Conservation (phyloP, 352 stramenopile genomes). For the Phytopythium ostracodes region DNA sequence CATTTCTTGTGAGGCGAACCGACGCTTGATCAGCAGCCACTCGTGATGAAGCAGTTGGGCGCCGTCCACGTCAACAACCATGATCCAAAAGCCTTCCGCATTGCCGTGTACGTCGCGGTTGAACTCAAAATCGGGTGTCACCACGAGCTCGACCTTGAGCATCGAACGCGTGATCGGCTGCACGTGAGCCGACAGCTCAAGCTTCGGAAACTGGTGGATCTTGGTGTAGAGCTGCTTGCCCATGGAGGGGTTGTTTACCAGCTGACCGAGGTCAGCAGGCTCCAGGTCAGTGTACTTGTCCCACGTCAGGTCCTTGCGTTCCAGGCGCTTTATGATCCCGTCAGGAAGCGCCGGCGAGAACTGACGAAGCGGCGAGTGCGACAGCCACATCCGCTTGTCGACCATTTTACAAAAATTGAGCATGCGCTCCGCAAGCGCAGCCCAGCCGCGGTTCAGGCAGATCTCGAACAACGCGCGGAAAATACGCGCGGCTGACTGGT, state of each 20-base stretch:
- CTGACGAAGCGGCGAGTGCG: conserved; percentile 96
- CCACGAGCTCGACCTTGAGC: conserved; percentile 94
- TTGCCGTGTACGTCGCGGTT: conserved; percentile 96
- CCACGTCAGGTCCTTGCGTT: conserved; percentile 99
- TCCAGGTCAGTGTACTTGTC: conserved; percentile 97
- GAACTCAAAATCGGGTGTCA: conserved; percentile 98
- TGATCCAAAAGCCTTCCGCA: conserved; percentile 95
- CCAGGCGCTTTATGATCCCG: conserved; percentile 95
- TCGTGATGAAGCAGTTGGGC: conserved; percentile 99
- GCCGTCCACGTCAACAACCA: conserved; percentile 98
- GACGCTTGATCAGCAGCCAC: conserved; percentile 92
- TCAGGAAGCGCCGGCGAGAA: conserved; percentile 93
- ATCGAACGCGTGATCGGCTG: conserved; percentile 98
- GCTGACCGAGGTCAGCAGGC: conserved; percentile 94
- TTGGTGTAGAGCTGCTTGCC: conserved; percentile 97
- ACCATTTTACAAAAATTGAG: conserved; percentile 99
- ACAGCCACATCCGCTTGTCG: conserved; percentile 97
- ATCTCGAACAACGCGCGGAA: conserved; percentile 99
- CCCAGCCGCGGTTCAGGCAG: conserved; percentile 94
- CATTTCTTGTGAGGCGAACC: conserved; percentile 75
- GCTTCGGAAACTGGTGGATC: conserved; percentile 98
- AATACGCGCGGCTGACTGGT: conserved; percentile 97
- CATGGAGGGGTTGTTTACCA: conserved; percentile 98
- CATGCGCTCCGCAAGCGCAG: conserved; percentile 92
- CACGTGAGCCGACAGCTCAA: conserved; percentile 96